Evolutionary conservation across 2,329 filamentous ascomycete genomes (phyloP).

Genomic region (Pseudocercospora crystallina): DNA sequence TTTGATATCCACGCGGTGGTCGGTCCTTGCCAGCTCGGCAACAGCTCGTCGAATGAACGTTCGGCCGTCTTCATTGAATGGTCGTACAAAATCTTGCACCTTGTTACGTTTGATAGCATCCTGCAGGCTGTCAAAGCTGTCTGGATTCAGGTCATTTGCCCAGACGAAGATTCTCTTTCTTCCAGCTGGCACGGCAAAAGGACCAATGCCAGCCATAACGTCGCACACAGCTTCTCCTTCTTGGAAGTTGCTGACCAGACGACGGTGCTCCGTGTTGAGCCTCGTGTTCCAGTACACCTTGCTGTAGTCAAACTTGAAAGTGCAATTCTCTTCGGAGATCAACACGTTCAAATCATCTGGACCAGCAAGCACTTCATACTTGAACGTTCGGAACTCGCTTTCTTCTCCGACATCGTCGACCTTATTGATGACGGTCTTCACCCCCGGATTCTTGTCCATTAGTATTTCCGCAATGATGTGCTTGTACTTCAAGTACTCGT

Average conservation of each 20-base stretch:
- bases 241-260: constrained; percentile 72
- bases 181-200: constrained; percentile 88
- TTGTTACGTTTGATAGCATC: constrained; percentile 77
- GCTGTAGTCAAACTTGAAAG: constrained; percentile 89
- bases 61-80: constrained; percentile 80
- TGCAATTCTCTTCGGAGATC: constrained; percentile 76
- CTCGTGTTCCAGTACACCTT: constrained; percentile 99
- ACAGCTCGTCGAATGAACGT: constrained; percentile 74
- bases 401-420: constrained; percentile 81
- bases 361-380: constrained; percentile 85
- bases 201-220: constrained; percentile 95
- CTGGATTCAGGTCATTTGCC: constrained; percentile 96
- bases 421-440: constrained; percentile 95
- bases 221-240: constrained; percentile 90
- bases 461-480: constrained; percentile 80
- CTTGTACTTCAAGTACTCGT: constrained; percentile 82
- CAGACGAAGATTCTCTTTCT: constrained; percentile 89
- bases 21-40: constrained; percentile 54
- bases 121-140: constrained; percentile 72
- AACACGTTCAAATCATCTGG: constrained; percentile 80
- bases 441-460: constrained; percentile 79
- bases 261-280: constrained; percentile 82
- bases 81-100: constrained; percentile 67
- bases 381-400: constrained; percentile 86
- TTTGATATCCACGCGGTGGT: constrained; percentile 50